Evolutionary conservation across 192 early-diverging fungal species (phyloP).

Genomic region (Lobosporangium transversale): DNA sequence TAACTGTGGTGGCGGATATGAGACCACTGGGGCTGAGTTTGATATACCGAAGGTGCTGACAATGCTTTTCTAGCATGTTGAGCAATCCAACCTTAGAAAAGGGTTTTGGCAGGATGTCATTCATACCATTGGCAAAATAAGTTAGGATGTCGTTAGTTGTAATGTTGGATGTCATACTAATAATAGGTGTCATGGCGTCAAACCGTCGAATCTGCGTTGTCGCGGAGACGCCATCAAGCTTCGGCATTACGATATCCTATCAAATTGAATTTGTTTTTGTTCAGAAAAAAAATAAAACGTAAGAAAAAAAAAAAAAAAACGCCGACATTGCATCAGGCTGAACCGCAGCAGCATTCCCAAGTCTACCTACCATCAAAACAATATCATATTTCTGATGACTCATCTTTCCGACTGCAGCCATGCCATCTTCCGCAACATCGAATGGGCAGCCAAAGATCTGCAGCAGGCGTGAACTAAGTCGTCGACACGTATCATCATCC

Average conservation of each 20-base stretch:
- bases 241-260: constrained; percentile 78
- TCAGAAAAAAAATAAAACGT: constrained; percentile 4
- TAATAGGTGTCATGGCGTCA: constrained; percentile 75
- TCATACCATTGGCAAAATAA: constrained; percentile 79
- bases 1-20: neutral
- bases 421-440: constrained; percentile 76
- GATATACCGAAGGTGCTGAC: constrained; percentile 60
- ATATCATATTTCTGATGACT: constrained; percentile 75
- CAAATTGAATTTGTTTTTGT: too few relatives aligned
- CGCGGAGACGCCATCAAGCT: constrained; percentile 74
- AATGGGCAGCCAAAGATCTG: constrained; percentile 74
- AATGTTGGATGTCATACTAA: constrained; percentile 80
- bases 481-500: constrained; percentile 72
- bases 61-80: constrained; percentile 67
- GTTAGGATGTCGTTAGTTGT: constrained; percentile 70
- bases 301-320: neutral
- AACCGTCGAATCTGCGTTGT: constrained; percentile 78
- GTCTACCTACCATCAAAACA: constrained; percentile 69
- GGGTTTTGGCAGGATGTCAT: constrained; percentile 78
- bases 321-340: neutral
- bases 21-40: constrained; percentile 23
- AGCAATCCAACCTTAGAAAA: constrained; percentile 64
- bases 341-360: neutral
- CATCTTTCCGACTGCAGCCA: constrained; percentile 72
- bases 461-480: constrained; percentile 62